Evolutionary conservation across 2,329 filamentous ascomycete species (phyloP).

Genomic region (Clonostachys solani): DNA sequence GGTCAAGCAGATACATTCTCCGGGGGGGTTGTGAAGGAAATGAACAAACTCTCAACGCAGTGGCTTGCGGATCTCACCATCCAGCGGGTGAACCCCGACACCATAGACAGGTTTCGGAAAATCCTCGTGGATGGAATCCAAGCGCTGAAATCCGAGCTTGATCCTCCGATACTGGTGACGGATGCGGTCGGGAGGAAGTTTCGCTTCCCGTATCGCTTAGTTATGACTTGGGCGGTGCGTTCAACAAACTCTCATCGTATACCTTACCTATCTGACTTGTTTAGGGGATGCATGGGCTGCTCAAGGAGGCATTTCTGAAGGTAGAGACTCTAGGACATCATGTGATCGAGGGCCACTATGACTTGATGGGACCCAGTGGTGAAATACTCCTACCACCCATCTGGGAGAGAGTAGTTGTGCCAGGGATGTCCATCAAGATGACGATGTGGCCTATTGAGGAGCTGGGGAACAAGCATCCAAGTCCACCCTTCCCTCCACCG

Average conservation of each 20-base stretch:
- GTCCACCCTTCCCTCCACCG: no score
- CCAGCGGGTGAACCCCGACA: no score
- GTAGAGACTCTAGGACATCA: conserved; percentile 75
- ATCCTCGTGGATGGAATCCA: no score
- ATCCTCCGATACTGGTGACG: conserved; percentile 81
- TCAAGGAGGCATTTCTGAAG: conserved; percentile 77
- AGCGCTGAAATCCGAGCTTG: conserved; percentile 44
- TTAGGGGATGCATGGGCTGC: conserved; percentile 86
- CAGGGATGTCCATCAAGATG: conserved; percentile 55
- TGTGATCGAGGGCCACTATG: conserved; percentile 74
- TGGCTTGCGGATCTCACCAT: no score
- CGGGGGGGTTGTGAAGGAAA: no score
- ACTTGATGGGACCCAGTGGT: conserved; percentile 72
- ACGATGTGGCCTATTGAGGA: conserved; percentile 56
- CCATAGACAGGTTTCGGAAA: no score
- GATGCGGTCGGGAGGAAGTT: conserved; percentile 92
- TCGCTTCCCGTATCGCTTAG: conserved; percentile 83
- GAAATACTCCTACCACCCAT: conserved; percentile 76
- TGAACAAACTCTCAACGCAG: no score
- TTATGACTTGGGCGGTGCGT: conserved; percentile 77
- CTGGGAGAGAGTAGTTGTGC: conserved; percentile 78
- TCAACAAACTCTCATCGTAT: background rate
- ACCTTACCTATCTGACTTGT: background rate
- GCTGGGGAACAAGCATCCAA: no score
- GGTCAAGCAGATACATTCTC: no score